phyloP scores from a whole-genome alignment of 805 yeast species.

The Candida golubevii region DNA sequence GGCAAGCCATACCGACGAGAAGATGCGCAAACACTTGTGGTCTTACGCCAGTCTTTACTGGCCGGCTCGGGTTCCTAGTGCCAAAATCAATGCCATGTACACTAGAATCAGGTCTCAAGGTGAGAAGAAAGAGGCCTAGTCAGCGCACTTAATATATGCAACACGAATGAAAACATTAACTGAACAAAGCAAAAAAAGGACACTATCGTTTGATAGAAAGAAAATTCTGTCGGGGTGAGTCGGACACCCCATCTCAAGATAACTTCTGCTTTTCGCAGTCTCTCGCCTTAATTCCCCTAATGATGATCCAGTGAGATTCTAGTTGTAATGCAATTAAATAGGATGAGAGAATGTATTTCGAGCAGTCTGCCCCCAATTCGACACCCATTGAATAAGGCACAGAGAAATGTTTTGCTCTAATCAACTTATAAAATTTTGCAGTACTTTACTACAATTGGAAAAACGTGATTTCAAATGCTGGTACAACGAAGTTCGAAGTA shows the following conservation, averaged over 20 bases:
- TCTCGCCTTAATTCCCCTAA: slow-evolving; percentile 52
- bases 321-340: slow-evolving; percentile 14
- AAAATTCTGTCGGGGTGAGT: slow-evolving; percentile 48
- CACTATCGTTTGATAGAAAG: slow-evolving; percentile 10
- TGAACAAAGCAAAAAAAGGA: not conserved
- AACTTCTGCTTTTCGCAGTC: slow-evolving; percentile 42
- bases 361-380: too few species aligned
- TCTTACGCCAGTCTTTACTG: slow-evolving; percentile 77
- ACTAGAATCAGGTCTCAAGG: slow-evolving; percentile 42
- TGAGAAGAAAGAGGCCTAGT: slow-evolving; percentile 7
- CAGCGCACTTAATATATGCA: not conserved
- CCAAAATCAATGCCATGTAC: slow-evolving; percentile 74
- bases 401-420: not conserved
- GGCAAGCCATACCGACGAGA: slow-evolving; percentile 25
- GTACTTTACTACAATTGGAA: too few species aligned
- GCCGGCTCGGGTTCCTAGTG: slow-evolving; percentile 81
- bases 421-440: too few species aligned
- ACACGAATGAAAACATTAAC: not conserved
- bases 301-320: too few species aligned
- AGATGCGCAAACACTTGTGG: slow-evolving; percentile 68
- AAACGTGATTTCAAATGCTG: too few species aligned
- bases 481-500: too few species aligned
- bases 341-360: too few species aligned
- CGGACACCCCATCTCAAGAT: slow-evolving; percentile 52
- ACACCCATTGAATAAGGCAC: not conserved